A percentile compares a stretch with the other conserved stretches of the same genome.
Evolutionary conservation across 768 basidiomycete genomes (phyloP).

Genomic region (Leccinum fibrillosum): DNA sequence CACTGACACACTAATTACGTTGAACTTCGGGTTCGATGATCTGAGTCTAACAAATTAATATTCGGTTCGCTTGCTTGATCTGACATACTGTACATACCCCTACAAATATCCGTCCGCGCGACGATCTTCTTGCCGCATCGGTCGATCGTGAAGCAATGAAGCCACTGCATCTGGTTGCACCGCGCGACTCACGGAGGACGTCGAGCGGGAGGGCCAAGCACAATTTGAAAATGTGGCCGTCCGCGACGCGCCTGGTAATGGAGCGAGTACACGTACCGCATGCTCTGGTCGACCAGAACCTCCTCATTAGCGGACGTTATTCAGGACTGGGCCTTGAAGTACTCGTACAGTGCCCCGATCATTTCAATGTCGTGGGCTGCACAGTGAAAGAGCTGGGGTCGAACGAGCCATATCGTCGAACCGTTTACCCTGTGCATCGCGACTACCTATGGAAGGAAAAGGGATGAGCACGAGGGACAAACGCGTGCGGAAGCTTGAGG

Average conservation of each 20-base stretch:
- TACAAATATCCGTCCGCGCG: slow-evolving; percentile 24
- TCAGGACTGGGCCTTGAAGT: slow-evolving; percentile 28
- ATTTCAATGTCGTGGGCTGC: slow-evolving; percentile 42
- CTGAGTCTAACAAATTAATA: too few relatives aligned
- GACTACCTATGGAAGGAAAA: slow-evolving; percentile 23
- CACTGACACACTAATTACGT: too few relatives aligned
- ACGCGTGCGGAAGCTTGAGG: too few relatives aligned
- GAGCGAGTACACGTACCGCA: slow-evolving; percentile 28
- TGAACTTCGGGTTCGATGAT: too few relatives aligned
- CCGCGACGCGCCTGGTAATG: slow-evolving; percentile 26
- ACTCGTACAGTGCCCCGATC: slow-evolving; percentile 34
- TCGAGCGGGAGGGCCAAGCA: background rate
- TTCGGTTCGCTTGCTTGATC: too few relatives aligned
- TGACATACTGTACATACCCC: background rate
- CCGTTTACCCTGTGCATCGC: slow-evolving; percentile 34
- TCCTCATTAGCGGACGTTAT: slow-evolving; percentile 18
- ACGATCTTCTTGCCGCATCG: slow-evolving; percentile 16
- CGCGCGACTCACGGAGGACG: slow-evolving; percentile 19
- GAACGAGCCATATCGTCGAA: slow-evolving; percentile 31
- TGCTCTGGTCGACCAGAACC: slow-evolving; percentile 22
- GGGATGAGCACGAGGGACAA: background rate
- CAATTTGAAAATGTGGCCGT: slow-evolving; percentile 22
- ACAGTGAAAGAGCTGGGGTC: slow-evolving; percentile 36
- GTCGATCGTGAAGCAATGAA: slow-evolving; percentile 23
- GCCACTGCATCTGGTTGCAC: slow-evolving; percentile 28